Evolutionary conservation across 1,139 yeast species (phyloP), one percentile per base, ranked within the genome.

Genomic region (Blastobotrys elegans): DNA sequence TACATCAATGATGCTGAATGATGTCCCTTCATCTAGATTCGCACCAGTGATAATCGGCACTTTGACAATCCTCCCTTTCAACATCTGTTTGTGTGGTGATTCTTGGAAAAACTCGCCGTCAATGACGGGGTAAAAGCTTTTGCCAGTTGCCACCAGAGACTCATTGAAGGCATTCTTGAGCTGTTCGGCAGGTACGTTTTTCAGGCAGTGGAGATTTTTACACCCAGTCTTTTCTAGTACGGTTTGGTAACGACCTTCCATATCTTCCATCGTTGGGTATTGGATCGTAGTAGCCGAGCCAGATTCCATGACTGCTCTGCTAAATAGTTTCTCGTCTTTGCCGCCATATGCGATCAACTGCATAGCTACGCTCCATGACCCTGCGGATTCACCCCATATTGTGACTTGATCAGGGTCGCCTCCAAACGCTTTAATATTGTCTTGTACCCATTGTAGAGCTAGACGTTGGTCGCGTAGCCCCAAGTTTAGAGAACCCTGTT

Each of bases 311-410:
- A 46, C 30, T 11, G 36, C 49, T n/a, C 32, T 22, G 29, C 30
- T 37, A 40, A 41, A 46, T 16, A 41, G 31, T 6, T 14, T 21
- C 3, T 46, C 38, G 14, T 39, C 42, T 33, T 53, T 46, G 10
- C 65, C 59, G n/a, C 54, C 58, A 35, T 58, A 55, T 4, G 64
- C 50, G 1, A 52, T 40, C 52, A 67, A 27, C 24, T 65, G 63
- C 45, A 59, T 58, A 4, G 60, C 59, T 29, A 65, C 64, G 14
- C 67, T 59, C 41, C 58, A 57, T 1, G 69, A 67, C 7, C 73
- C 73, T 0, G 73, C 72, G 40, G 66, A 59, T 51, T 69, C 70
- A 16, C 73, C 73, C 57, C 63, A 58, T 7, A 68, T 55, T 4
- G 70, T 65, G 21, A 69, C 61, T 43, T 59, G 58, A 5, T 56